phyloP scores from a whole-genome alignment of 2,329 filamentous ascomycete genomes.

The Aspergillus tubingensis region DNA sequence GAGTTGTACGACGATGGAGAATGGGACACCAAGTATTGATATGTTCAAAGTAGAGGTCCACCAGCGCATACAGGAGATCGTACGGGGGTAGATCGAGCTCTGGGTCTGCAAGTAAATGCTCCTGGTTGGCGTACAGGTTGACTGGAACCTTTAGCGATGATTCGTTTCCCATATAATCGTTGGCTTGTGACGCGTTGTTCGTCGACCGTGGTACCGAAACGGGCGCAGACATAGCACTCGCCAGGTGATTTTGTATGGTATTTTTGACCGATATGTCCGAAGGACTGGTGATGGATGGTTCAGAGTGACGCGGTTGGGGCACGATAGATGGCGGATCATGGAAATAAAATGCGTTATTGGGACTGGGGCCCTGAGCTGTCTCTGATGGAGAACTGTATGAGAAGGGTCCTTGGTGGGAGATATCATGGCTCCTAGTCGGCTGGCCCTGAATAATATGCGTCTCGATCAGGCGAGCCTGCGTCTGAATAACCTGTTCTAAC shows the following conservation, averaged over 20 bases:
- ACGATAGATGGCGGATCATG: slow-evolving; percentile 60
- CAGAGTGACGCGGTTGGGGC: slow-evolving; percentile 48
- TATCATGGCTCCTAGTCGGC: slow-evolving; percentile 30
- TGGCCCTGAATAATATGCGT: slow-evolving; percentile 50
- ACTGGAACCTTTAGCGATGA: slow-evolving; percentile 61
- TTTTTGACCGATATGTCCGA: slow-evolving; percentile 36
- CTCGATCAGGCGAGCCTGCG: slow-evolving; percentile 68
- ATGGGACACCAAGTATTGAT: slow-evolving; percentile 87
- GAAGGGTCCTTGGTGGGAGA: slow-evolving; percentile 27
- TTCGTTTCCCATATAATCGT: slow-evolving; percentile 49
- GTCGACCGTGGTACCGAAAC: slow-evolving; percentile 27
- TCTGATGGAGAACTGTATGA: slow-evolving; percentile 52
- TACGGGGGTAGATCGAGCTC: slow-evolving; percentile 74
- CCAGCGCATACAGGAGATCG: slow-evolving; percentile 70
- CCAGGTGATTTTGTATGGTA: slow-evolving; percentile 24
- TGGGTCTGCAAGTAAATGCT: slow-evolving; percentile 48
- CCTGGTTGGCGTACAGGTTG: slow-evolving; percentile 54
- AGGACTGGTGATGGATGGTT: slow-evolving; percentile 45
- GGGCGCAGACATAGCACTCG: slow-evolving; percentile 25
- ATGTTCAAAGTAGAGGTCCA: slow-evolving; percentile 77
- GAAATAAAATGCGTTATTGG: slow-evolving; percentile 61
- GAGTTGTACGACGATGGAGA: slow-evolving; percentile 77
- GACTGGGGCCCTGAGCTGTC: slow-evolving; percentile 56
- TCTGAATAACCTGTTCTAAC: slow-evolving; percentile 66
- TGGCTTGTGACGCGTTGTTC: slow-evolving; percentile 21